These are phyloP conservation scores for Blastobotrys proliferans DNA, from an alignment of 1,139 yeast species.

Conservation along the genomic window DNA sequence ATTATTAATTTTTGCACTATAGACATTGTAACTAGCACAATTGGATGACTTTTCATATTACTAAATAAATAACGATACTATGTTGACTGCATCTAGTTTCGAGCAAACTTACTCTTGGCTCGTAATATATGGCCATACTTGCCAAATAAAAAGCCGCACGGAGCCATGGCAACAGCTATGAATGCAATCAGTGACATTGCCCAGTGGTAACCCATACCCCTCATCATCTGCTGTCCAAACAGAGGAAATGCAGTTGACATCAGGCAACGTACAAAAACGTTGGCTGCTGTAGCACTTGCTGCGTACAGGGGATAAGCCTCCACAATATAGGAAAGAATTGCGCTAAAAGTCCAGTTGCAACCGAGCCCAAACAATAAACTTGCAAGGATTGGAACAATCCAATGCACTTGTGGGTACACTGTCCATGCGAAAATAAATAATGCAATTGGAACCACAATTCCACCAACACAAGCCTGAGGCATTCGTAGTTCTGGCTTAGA, in stretches of 20 bases:
- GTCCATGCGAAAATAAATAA: slow-evolving; percentile 65
- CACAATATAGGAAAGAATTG: slow-evolving; percentile 13
- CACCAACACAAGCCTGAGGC: slow-evolving; percentile 41
- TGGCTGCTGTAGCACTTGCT: slow-evolving; percentile 15
- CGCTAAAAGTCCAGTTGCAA: slow-evolving; percentile 11
- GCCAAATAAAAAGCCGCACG: slow-evolving; percentile 7
- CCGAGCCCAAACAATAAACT: slow-evolving; percentile 13
- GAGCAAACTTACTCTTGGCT: slow-evolving; percentile 12
- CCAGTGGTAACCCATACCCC: slow-evolving; percentile 41
- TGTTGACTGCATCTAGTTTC: too few species aligned
- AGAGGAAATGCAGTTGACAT: slow-evolving; percentile 67
- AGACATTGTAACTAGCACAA: too few species aligned
- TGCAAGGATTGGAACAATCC: slow-evolving; percentile 69
- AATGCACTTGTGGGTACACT: slow-evolving; percentile 59
- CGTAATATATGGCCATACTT: slow-evolving; percentile 22
- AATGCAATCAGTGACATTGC: slow-evolving; percentile 7
- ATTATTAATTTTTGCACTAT: too few species aligned
- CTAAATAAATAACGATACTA: too few species aligned
- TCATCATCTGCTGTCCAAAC: slow-evolving; percentile 59
- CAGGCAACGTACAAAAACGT: slow-evolving; percentile 30
- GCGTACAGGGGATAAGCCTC: slow-evolving; percentile 11
- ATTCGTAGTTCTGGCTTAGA: slow-evolving; percentile 45
- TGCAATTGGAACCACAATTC: slow-evolving; percentile 51
- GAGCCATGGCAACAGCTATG: slow-evolving; percentile 5
- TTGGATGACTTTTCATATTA: too few species aligned